Evolutionary conservation across 2,329 filamentous ascomycete species (phyloP).

Genomic region (Xylaria sp.): DNA sequence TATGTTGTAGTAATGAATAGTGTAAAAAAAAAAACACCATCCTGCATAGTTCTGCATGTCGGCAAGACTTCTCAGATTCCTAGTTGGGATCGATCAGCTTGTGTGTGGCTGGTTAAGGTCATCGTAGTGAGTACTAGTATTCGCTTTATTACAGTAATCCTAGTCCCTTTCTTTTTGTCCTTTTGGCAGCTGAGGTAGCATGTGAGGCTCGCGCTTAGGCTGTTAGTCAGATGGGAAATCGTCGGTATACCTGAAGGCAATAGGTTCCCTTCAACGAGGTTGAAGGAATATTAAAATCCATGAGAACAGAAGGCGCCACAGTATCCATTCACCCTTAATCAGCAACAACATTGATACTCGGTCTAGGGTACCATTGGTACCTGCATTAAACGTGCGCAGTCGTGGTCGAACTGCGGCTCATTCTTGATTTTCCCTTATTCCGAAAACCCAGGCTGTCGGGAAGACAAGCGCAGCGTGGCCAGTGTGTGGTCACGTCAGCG

Average conservation of each 20-base stretch:
- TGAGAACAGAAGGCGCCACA: not conserved
- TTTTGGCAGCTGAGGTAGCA: not conserved
- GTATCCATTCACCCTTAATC: not conserved
- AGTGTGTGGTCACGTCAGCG: constrained; percentile 22
- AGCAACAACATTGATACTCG: not conserved
- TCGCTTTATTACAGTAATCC: not conserved
- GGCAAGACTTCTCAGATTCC: constrained; percentile 6
- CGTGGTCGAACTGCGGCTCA: constrained; percentile 14
- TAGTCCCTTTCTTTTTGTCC: not conserved
- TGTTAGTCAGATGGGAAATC: not conserved
- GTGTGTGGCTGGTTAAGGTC: not conserved
- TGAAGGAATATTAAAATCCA: not conserved
- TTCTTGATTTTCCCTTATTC: constrained; percentile 10
- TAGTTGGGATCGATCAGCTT: not conserved
- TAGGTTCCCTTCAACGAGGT: too few species aligned
- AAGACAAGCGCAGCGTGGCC: constrained; percentile 4
- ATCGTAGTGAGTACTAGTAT: not conserved
- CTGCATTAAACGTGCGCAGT: constrained; percentile 16
- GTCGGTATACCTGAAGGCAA: not conserved
- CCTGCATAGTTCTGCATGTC: not conserved
- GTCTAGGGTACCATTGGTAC: constrained; percentile 22
- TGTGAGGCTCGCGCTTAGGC: constrained; percentile 5
- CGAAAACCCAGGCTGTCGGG: constrained; percentile 16
- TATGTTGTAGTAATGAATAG: too few species aligned
- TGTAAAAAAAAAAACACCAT: not conserved